These are phyloP conservation scores for Sphenostylis stenocarpa DNA, from an alignment of 306 rosid genomes.

Conservation along the genomic window DNA sequence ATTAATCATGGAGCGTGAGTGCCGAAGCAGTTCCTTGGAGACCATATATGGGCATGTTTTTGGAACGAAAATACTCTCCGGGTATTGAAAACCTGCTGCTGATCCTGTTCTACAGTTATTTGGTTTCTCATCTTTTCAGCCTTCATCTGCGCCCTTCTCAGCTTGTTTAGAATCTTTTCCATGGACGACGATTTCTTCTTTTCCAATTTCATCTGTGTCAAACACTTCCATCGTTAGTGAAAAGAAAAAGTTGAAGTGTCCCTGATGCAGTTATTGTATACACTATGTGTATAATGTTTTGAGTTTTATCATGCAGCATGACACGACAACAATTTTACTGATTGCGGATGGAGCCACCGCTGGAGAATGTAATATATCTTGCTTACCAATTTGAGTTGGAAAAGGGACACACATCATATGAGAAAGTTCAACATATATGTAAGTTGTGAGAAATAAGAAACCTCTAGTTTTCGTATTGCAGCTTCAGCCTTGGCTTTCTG, in stretches of 20 bases:
- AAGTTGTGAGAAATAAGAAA: conserved; percentile 17
- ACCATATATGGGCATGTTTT: conserved; percentile 35
- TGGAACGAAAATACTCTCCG: conserved; percentile 24
- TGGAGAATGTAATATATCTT: not conserved
- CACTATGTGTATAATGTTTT: not conserved
- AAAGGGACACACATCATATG: not conserved
- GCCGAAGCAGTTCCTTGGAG: conserved; percentile 41
- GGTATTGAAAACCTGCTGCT: conserved; percentile 35
- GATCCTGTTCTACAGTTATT: conserved; percentile 22
- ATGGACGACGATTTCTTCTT: conserved; percentile 77
- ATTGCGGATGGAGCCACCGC: not conserved
- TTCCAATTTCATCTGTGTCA: conserved; percentile 81
- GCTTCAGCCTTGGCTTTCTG: conserved; percentile 95
- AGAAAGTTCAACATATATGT: not conserved
- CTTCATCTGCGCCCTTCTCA: conserved; percentile 69
- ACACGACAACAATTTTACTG: not conserved
- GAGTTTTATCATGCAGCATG: not conserved
- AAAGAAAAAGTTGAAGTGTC: not conserved
- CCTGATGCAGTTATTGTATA: not conserved
- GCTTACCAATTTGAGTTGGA: not conserved
- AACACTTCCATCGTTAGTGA: conserved; percentile 21
- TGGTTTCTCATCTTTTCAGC: conserved; percentile 74
- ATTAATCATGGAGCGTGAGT: conserved; percentile 24
- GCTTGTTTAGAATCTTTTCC: conserved; percentile 76
- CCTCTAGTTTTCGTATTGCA: conserved; percentile 83